phyloP scores from a whole-genome alignment of 129 eudicot genomes.

The carrot (Daucus carota) region DNA sequence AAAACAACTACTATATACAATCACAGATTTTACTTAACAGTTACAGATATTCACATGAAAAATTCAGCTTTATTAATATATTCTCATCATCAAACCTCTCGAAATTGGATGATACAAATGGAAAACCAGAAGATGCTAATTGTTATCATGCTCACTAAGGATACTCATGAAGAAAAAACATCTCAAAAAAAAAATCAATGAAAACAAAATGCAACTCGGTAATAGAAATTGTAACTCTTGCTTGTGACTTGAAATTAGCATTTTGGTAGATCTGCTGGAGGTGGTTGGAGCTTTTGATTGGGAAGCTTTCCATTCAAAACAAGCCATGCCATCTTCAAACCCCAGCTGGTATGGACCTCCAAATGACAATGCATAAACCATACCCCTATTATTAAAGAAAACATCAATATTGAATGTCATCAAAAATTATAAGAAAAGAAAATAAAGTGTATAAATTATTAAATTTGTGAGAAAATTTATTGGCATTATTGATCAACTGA shows the following conservation, averaged over 20 bases:
- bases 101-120: no score
- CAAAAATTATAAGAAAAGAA: background rate
- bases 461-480: no score
- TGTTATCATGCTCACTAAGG: background rate
- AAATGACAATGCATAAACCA: constrained; percentile 1
- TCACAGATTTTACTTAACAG: no score
- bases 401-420: background rate
- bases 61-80: no score
- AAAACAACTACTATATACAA: no score
- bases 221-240: background rate
- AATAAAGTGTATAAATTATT: no score
- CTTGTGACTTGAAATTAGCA: background rate
- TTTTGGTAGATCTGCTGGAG: background rate
- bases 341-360: background rate
- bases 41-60: no score
- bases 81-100: no score
- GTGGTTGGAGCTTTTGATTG: constrained; percentile 3
- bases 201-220: no score
- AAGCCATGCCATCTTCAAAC: constrained; percentile 1
- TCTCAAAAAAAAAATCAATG: background rate
- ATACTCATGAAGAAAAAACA: no score
- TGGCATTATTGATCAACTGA: background rate
- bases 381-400: background rate
- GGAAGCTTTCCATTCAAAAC: background rate
- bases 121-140: background rate